Conservation (phyloP, 371 early-diverging fungal species). For the Lichtheimia corymbifera region DNA sequence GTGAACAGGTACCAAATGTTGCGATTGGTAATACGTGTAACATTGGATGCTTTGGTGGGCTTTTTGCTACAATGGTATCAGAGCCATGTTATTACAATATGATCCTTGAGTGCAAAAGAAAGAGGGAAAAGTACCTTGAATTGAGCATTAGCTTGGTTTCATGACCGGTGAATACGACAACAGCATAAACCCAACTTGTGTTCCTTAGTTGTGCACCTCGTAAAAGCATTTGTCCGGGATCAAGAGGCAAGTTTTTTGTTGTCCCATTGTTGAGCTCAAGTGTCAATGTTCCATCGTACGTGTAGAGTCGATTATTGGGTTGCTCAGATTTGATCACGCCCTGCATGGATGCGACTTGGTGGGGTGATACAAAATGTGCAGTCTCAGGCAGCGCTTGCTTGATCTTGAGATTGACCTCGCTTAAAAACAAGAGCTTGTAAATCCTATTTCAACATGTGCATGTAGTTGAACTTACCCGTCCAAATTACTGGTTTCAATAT, state of each 20-base stretch:
- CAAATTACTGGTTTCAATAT: conserved; percentile 94
- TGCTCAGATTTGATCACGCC: conserved; percentile 73
- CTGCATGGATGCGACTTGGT: conserved; percentile 52
- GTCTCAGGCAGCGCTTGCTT: conserved; percentile 84
- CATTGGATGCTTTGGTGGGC: conserved; percentile 52
- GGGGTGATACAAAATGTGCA: conserved; percentile 59
- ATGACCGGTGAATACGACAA: conserved; percentile 87
- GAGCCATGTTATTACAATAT: background rate
- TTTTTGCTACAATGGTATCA: conserved; percentile 31
- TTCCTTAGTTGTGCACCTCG: conserved; percentile 84
- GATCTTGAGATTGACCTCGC: conserved; percentile 92
- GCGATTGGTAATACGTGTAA: conserved; percentile 87
- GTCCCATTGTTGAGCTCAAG: conserved; percentile 37
- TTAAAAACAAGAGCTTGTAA: conserved; percentile 19
- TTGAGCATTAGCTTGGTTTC: conserved; percentile 89
- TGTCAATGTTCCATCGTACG: conserved; percentile 77
- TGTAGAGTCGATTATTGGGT: conserved; percentile 87
- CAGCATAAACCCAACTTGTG: conserved; percentile 83
- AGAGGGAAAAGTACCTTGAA: conserved; percentile 49
- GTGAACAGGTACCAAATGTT: conserved; percentile 91
- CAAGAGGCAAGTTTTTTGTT: conserved; percentile 65
- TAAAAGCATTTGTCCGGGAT: conserved; percentile 77
- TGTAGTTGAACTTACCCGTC: conserved; percentile 70
- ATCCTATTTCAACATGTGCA: background rate
- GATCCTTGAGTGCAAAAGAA: background rate